These are phyloP conservation scores for Reutealis trisperma DNA, from an alignment of 345 rosid species.

Conservation along the genomic window DNA sequence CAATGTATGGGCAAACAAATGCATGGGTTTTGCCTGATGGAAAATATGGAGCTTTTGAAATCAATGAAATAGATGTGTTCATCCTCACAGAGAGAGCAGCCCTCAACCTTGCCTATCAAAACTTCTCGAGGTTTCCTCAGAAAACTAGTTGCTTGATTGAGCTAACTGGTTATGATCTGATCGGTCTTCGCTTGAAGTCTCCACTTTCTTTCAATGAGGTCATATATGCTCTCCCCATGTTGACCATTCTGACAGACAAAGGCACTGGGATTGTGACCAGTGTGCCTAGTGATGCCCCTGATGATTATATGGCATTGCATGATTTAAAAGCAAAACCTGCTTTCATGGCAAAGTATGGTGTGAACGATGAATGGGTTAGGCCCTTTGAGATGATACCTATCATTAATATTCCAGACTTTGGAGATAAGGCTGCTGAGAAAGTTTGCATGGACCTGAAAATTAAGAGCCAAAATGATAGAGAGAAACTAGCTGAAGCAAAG, in stretches of 20 bases:
- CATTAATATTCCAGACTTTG: conserved; percentile 78
- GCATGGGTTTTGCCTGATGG: conserved; percentile 98
- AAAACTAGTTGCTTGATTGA: conserved; percentile 78
- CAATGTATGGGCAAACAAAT: conserved; percentile 96
- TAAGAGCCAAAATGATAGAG: conserved; percentile 91
- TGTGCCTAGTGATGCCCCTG: conserved; percentile 98
- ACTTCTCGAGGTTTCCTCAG: conserved; percentile 64
- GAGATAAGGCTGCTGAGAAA: conserved; percentile 86
- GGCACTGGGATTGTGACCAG: conserved; percentile 96
- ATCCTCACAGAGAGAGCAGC: conserved; percentile 78
- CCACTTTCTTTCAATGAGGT: conserved; percentile 67
- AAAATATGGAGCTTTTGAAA: conserved; percentile 87
- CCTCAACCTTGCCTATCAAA: conserved; percentile 86
- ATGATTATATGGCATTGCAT: conserved; percentile 83
- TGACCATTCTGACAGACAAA: conserved; percentile 86
- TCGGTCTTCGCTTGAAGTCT: conserved; percentile 80
- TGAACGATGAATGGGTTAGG: conserved; percentile 85
- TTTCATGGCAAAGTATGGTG: conserved; percentile 65
- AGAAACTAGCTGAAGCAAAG: conserved; percentile 89
- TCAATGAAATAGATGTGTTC: conserved; percentile 75
- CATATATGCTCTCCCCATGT: conserved; percentile 92
- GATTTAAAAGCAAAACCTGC: conserved; percentile 83
- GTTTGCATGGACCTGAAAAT: conserved; percentile 82
- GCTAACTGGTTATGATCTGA: conserved; percentile 79
- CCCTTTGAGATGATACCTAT: conserved; percentile 77